Conservation (phyloP, 371 early-diverging fungal genomes). For the Capniomyces stellatus region DNA sequence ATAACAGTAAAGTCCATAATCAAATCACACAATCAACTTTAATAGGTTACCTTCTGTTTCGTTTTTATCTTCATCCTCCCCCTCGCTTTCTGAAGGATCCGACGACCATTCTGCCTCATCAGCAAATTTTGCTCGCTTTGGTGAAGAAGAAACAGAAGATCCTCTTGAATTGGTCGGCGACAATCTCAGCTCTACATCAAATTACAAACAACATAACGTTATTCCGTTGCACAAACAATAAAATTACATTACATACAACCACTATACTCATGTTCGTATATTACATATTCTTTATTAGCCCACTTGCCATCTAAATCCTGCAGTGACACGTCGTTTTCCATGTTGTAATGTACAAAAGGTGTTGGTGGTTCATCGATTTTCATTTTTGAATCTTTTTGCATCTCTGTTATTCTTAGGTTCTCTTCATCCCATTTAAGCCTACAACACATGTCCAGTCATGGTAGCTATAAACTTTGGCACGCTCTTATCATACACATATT, state of each 20-base stretch:
- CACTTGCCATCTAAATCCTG: conserved; percentile 31
- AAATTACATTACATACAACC: no score
- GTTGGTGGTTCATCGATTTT: conserved; percentile 96
- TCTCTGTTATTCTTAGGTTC: conserved; percentile 71
- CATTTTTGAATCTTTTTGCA: conserved; percentile 80
- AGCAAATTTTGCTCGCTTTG: conserved; percentile 17
- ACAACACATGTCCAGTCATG: conserved; percentile 3
- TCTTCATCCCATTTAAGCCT: conserved; percentile 91
- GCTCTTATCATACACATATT: no score
- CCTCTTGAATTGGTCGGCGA: conserved; percentile 15
- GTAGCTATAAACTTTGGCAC: no score
- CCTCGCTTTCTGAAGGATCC: conserved; percentile 8
- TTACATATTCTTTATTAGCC: no score
- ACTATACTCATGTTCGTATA: no score
- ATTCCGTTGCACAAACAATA: no score
- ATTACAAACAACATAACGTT: no score
- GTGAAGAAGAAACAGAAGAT: conserved; percentile 22
- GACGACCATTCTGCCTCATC: conserved; percentile 16
- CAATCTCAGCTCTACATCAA: conserved; percentile 9
- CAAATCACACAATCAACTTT: no score
- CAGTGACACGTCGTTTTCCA: conserved; percentile 48
- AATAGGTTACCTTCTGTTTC: no score
- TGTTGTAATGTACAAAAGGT: conserved; percentile 76
- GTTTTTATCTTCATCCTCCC: conserved; percentile 5
- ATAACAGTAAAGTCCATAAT: no score